These are phyloP conservation scores for Exophiala calicioides DNA, from an alignment of 2,329 filamentous ascomycete genomes.

Conservation along the genomic window DNA sequence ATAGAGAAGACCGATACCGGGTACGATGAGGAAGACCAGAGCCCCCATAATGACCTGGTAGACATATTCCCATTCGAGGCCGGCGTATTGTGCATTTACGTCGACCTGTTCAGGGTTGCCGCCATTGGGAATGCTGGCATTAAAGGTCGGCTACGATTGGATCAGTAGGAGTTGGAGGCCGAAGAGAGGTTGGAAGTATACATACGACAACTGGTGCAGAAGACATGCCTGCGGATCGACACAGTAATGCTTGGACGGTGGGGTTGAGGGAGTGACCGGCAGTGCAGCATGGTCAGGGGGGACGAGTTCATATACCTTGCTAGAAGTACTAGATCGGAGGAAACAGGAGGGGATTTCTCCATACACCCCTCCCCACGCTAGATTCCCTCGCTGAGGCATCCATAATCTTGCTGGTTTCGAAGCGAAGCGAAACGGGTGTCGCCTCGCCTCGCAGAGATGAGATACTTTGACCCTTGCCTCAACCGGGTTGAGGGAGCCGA, in stretches of 20 bases:
- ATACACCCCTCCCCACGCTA: constrained; percentile 15
- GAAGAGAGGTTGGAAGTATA: neutral
- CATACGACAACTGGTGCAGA: constrained; percentile 14
- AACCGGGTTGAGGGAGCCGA: constrained; percentile 10
- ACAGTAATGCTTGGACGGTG: neutral
- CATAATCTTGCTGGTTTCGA: constrained; percentile 7
- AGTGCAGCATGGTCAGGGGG: constrained; percentile 2
- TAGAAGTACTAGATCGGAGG: neutral
- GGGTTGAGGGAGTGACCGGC: constrained; percentile 2
- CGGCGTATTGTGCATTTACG: constrained; percentile 60
- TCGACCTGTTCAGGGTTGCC: constrained; percentile 56
- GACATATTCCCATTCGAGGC: constrained; percentile 62
- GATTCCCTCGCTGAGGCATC: constrained; percentile 6
- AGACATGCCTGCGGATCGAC: constrained; percentile 14
- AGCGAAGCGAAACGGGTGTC: constrained; percentile 9
- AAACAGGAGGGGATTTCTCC: constrained; percentile 1
- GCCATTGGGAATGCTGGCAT: constrained; percentile 50
- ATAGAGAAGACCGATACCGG: constrained; percentile 66
- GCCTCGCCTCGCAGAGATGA: constrained; percentile 2
- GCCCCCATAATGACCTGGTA: constrained; percentile 61
- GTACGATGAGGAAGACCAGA: constrained; percentile 67
- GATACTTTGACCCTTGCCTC: constrained; percentile 10
- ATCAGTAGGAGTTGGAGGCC: neutral
- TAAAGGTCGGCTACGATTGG: constrained; percentile 31
- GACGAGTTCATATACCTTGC: constrained; percentile 12